Evolutionary conservation across 495 filamentous ascomycete genomes (phyloP), one percentile per base, ranked within the genome.

Genomic region (Lepraria neglecta): DNA sequence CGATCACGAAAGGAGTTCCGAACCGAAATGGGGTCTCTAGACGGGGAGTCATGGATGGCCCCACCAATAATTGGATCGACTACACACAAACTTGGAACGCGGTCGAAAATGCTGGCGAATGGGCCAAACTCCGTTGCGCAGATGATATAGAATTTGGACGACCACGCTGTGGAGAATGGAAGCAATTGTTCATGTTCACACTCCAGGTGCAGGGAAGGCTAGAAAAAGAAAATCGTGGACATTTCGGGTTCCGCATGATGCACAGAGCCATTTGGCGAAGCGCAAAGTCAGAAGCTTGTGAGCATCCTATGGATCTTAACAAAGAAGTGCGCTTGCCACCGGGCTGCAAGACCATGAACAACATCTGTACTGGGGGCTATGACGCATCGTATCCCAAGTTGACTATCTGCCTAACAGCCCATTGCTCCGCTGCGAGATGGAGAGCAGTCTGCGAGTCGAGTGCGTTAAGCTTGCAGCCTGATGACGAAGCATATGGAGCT

Each of bases 81-180:
- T 24, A 24, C 19, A 24, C 19, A 24, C 47, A 50, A n/a, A 50
- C 4, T 27, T 50, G 19, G 47, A 28, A 50, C 5, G 19, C 47
- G 19, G 47, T 50, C 19, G 47, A 50, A 27, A 27, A 10, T 24
- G 19, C 17, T 28, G 47, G 47, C 11, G 47, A 50, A 27, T n/a
- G 47, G 47, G 47, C 47, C 12, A 50, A 21, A 21, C 47, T 50
- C 27, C 47, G 47, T 50, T 50, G 47, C 47, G 28, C 47, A n/a
- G 47, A 50, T 28, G 47, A 50, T 28, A 10, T 50, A 24, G 47
- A 27, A 24, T 50, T 50, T 28, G 47, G 47, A 31, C 47, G 47
- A 50, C 47, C 47, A 27, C 47, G 47, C 28, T 50, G 47, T 27
- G 47, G 47, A 28, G 47, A 24, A 10, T 50, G 28, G 19, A 50